Evolutionary conservation across 768 basidiomycete genomes (phyloP), one percentile per base, ranked within the genome.

Genomic region (Lepiota venenata): DNA sequence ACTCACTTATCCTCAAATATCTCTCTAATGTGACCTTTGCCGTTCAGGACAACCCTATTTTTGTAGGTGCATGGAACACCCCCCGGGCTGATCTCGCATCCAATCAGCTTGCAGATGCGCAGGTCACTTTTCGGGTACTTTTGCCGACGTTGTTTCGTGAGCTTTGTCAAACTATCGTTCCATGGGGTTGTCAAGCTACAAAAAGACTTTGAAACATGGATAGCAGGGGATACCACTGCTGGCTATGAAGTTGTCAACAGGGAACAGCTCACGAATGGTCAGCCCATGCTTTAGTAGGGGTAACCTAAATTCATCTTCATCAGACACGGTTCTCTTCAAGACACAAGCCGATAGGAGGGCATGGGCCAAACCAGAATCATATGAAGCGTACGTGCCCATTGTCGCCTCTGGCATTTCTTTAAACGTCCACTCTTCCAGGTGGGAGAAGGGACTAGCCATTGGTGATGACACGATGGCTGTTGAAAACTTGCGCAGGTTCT

Each of bases 101-200:
- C 38, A 41, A 50, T 16, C 15, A 8, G 29, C 32, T 37, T 27
- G 29, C 50, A 92, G 91, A 75, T 74, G 49, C 83, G 87, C 22
- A 83, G 88, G 16, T 93, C 91, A 2, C 69, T 89, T 18, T 88
- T 92, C 65, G 92, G 90, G 2, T 89, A 83, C 61, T 93, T 92
- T 63, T 84, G 81, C 60, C 85, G 91, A 44, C 78, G 91, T 38
- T 91, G 87, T 63, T 85, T 79, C 56, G 76, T 90, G 46, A 85
- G 79, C 60, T 92, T 86, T 67, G 64, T 80, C 60, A 92, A 92
- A 64, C 72, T 93, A 2, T 88, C 91, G 0, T 91, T 86, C 59
- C 76, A 78, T 44, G 89, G 86, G 10, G 74, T 87, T n/a, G 73
- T 78, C 47, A 80, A 81, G 59, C 75, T 93, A 35, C 82, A 83